Evolutionary conservation across 83 land plant genomes (phyloP).

Genomic region (Picea mariana): DNA sequence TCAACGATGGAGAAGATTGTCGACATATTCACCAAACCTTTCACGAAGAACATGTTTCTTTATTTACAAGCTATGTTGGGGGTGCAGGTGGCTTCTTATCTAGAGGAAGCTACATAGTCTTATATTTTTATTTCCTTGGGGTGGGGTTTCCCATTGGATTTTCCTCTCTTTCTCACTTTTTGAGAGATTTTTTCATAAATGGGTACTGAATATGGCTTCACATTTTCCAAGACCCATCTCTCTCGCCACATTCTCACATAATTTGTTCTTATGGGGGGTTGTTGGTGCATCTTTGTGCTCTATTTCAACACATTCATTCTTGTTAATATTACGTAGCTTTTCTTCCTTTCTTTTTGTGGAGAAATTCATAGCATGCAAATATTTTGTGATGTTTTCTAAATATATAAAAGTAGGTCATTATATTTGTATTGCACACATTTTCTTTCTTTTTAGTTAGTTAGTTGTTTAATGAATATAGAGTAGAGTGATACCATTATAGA

Average conservation of each 20-base stretch:
- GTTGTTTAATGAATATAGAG: no score
- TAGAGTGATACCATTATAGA: no score
- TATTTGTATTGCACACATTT: no score
- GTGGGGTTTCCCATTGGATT: not conserved
- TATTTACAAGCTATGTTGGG: not conserved
- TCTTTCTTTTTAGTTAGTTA: no score
- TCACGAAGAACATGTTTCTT: not conserved
- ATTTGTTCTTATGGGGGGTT: no score
- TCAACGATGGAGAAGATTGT: not conserved
- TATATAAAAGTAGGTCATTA: no score
- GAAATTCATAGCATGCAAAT: no score
- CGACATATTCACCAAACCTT: not conserved
- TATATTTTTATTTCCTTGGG: not conserved
- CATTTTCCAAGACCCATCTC: not conserved
- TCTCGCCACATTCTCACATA: not conserved
- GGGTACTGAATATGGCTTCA: not conserved
- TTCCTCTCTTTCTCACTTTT: not conserved
- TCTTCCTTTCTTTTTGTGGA: no score
- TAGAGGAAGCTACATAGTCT: not conserved
- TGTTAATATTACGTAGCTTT: no score
- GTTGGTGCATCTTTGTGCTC: no score
- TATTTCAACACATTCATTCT: no score
- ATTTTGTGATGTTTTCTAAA: no score
- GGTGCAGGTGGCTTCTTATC: not conserved
- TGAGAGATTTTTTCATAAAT: not conserved